Base-by-base conservation (phyloP, 1,284 basidiomycete species). In the Cerioporus squamosus region DNA sequence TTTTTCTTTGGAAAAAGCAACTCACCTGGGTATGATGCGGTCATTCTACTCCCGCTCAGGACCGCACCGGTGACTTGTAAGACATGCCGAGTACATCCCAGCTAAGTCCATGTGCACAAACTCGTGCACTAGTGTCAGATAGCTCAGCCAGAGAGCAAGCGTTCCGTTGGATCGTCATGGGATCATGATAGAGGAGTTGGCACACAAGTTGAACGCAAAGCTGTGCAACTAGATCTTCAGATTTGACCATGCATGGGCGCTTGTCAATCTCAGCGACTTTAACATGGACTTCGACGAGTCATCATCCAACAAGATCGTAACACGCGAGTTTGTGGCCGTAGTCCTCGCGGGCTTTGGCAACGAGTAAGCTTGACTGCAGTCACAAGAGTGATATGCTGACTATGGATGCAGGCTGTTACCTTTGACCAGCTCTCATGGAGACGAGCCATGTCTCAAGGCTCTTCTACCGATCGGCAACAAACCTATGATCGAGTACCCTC, bases 271-370 rank as follows among this genome's bases (percentile, higher is more conserved):
- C 31, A 44, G 49, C 58, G 53, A 26, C 62, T 66, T 56, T 50
- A 65, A 67, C 64, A 90, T 91, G 88, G 84, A 90, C 66, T 81
- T 91, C 63, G 80, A 82, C 61, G 81, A 82, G 58, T 61, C 62
- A 64, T 76, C 82, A 64, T 76, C 82, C 55, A 78, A 78, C 51
- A 80, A 80, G 43, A 75, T 78, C 45, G 75, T 81, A 46, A 79
- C 82, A 14, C 79, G 79, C 48, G 94, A 96, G 72, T 96, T 96
- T 71, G 82, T 90, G 48, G 94, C 91, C 0, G 86, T 96, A 14
- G 78, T 96, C 40, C 80, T 96, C 5, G 90, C 92, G 24, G 94
- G 94, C 23, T 91, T 93, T 75, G 94, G 94, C 10, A 87, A 92
- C 68, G 90, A 92, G 94, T 94, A 73, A 71, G 85, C 74, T 49